Conservation (phyloP, 2,329 filamentous ascomycete genomes). For the Sporothrix pseudoabietina region DNA sequence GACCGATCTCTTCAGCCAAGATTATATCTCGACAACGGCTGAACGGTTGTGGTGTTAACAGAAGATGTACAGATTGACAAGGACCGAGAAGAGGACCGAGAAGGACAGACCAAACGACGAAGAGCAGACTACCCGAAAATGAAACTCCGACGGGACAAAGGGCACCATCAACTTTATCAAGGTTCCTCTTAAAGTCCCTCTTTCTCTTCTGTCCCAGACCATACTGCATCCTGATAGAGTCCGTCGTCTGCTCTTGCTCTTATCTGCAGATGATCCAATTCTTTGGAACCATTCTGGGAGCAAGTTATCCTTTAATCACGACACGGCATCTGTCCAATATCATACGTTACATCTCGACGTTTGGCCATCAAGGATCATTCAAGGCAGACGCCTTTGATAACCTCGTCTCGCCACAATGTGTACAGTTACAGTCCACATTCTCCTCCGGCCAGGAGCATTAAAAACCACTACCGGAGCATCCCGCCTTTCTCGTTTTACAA, state of each 20-base stretch:
- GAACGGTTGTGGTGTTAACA: neutral
- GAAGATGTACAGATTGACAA: neutral
- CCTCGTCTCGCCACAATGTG: neutral
- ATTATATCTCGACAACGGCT: neutral
- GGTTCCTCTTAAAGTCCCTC: no score
- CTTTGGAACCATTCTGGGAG: neutral
- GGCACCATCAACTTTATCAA: neutral
- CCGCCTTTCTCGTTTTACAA: neutral
- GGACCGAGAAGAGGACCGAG: neutral
- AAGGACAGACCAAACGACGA: neutral
- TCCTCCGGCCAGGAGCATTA: neutral
- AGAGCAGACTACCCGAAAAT: neutral
- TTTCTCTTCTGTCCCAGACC: neutral
- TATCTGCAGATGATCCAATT: neutral
- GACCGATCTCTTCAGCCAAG: neutral
- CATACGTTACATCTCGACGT: neutral
- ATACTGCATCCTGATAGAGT: neutral
- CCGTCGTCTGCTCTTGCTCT: neutral
- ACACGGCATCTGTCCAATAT: neutral
- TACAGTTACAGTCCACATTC: neutral
- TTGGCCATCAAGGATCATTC: neutral
- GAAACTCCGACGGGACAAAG: constrained; percentile 11
- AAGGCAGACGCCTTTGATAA: neutral
- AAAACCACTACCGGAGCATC: neutral
- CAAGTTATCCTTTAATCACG: neutral